Evolutionary conservation across 768 basidiomycete genomes (phyloP), one percentile per base, ranked within the genome.

Genomic region (Rhodosporidiobolus sp.): DNA sequence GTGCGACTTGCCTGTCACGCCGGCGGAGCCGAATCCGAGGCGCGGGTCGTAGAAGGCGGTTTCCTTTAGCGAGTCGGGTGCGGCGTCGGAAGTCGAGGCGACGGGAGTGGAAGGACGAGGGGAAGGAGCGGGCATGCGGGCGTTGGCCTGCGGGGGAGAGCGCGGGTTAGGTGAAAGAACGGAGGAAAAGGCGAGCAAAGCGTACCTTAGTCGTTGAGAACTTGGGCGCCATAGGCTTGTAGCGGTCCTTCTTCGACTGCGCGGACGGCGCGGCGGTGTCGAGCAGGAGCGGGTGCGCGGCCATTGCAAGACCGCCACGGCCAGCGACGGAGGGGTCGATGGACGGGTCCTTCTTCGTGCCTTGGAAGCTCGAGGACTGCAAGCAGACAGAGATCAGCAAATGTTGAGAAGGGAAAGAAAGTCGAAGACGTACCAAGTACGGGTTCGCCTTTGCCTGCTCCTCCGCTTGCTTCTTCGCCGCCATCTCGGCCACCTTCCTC

Each of bases 171-270:
- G 66, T 20, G 35, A 24, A 22, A 22, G 45, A 35, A 9, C 46
- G 17, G 2, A 55, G 3, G 20, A 26, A 48, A 28, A 22, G 34
- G 49, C 30, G 1, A 56, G 16, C 9, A 24, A 28, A 34, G 30
- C 83, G 59, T 28, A 89, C 91, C 84, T 90, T 93, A 81, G 95
- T 94, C 6, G 92, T 92, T 0, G 94, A 91, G 81, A 98, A 99
- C 81, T 99, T 99, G 61, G 96, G 96, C 74, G 94, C 94, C 94
- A 99, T 97, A 26, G 95, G 93, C 80, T 94, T 95, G 82, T 96
- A 96, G 72, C 90, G 83, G 81, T 96, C 92, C 81, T 94, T 92
- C 60, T 78, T 76, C 82, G 90, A 91, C 35, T 88, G 88, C 8
- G 75, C 81, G 82, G 5, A 82, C 78, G 12, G 86, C 17, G 67